Conservation (phyloP, 1,284 basidiomycete species). For the Hypsizygus ulmarius region DNA sequence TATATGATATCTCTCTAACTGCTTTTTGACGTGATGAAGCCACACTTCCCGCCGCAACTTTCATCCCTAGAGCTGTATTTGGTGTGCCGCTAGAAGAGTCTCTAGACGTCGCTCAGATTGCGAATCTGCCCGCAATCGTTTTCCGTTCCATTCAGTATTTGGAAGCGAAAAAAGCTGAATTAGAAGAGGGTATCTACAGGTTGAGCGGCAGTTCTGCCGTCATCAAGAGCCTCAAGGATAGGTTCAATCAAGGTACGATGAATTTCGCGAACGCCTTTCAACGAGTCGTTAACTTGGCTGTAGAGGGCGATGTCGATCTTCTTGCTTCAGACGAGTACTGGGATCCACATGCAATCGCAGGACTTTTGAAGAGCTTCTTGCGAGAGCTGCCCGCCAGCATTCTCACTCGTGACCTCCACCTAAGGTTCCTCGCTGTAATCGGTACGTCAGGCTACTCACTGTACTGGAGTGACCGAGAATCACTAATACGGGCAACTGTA, state of each 20-base stretch:
- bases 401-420: slow-evolving; percentile 87
- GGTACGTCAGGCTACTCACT: slow-evolving; percentile 50
- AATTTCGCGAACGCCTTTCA: slow-evolving; percentile 7
- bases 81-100: slow-evolving; percentile 87
- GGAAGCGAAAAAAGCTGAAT: slow-evolving; percentile 87
- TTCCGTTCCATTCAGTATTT: slow-evolving; percentile 92
- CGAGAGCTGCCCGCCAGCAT: slow-evolving; percentile 90
- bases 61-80: slow-evolving; percentile 77
- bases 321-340: slow-evolving; percentile 84
- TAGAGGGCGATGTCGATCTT: slow-evolving; percentile 90
- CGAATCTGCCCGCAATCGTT: slow-evolving; percentile 89
- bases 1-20: slow-evolving; percentile 1
- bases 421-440: slow-evolving; percentile 86
- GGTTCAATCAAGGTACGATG: slow-evolving; percentile 81
- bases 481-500: slow-evolving; percentile 28
- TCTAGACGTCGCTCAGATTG: slow-evolving; percentile 85
- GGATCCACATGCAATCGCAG: slow-evolving; percentile 95
- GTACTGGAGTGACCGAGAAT: slow-evolving; percentile 5
- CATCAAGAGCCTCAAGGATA: slow-evolving; percentile 90
- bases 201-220: slow-evolving; percentile 91
- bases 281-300: slow-evolving; percentile 4
- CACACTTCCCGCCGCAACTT: slow-evolving; percentile 34
- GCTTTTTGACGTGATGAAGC: slow-evolving; percentile 41
- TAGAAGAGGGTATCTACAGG: slow-evolving; percentile 97
- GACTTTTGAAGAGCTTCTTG: slow-evolving; percentile 86